These are phyloP conservation scores for Gastrolobium bilobum DNA, from an alignment of 306 rosid species.

Conservation along the genomic window DNA sequence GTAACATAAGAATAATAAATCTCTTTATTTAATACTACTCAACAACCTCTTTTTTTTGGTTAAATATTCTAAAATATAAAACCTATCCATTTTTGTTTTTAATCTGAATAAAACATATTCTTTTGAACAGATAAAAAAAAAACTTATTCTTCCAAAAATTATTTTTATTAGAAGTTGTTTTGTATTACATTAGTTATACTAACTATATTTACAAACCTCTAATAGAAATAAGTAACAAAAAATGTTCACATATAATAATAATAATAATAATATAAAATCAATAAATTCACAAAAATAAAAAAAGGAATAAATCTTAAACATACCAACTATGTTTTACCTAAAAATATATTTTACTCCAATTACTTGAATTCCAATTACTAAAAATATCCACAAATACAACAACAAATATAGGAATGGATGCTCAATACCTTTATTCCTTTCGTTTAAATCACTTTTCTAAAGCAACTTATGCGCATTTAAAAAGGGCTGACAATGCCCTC, in stretches of 20 bases:
- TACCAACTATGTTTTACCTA: neutral
- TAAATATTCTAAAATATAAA: too few species aligned
- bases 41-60: neutral
- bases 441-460: constrained; percentile 28
- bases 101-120: neutral
- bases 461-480: constrained; percentile 35
- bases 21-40: neutral
- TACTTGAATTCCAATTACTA: neutral
- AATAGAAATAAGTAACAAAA: neutral
- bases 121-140: neutral
- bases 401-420: constrained; percentile 6
- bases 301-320: neutral
- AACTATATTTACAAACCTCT: neutral
- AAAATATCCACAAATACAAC: neutral
- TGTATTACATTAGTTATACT: neutral
- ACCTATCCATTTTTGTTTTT: too few species aligned
- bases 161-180: neutral
- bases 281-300: neutral
- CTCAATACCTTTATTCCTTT: constrained; percentile 45
- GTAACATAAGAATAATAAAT: too few species aligned
- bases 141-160: neutral
- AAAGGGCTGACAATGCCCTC: neutral
- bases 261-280: neutral
- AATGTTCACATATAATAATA: too few species aligned
- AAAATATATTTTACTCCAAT: neutral